Percentiles rank a stretch among this genome's conserved stretches.
phyloP scores from a whole-genome alignment of 108 stramenopile species.

The Skeletonema marinoi region DNA sequence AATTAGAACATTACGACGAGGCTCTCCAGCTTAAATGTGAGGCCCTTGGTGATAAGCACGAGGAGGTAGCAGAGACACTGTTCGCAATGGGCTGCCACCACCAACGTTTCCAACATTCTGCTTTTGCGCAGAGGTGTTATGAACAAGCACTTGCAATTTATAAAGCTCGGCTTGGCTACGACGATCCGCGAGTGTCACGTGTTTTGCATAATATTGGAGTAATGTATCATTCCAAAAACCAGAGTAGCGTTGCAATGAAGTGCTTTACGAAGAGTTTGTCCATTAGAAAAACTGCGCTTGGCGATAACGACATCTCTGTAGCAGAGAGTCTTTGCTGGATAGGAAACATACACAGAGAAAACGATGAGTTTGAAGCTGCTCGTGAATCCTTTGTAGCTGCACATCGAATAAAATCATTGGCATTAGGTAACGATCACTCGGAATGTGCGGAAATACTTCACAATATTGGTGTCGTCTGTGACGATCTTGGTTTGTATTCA shows the following conservation, averaged over 20 bases:
- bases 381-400: slow-evolving; percentile 45
- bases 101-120: slow-evolving; percentile 35
- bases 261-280: slow-evolving; percentile 48
- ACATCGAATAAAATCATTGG: slow-evolving; percentile 35
- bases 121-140: slow-evolving; percentile 48
- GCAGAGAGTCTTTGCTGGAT: slow-evolving; percentile 60
- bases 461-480: slow-evolving; percentile 53
- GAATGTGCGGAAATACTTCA: slow-evolving; percentile 53
- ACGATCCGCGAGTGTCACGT: slow-evolving; percentile 36
- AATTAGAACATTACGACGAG: slow-evolving; percentile 53
- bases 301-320: slow-evolving; percentile 35
- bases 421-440: slow-evolving; percentile 38
- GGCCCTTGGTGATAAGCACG: slow-evolving; percentile 38
- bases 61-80: slow-evolving; percentile 52
- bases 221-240: slow-evolving; percentile 36
- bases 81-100: slow-evolving; percentile 46
- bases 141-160: slow-evolving; percentile 53
- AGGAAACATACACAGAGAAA: slow-evolving; percentile 59
- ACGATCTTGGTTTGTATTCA: slow-evolving; percentile 39
- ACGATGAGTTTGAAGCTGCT: slow-evolving; percentile 36
- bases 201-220: slow-evolving; percentile 55
- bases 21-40: slow-evolving; percentile 46
- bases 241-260: slow-evolving; percentile 42
- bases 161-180: slow-evolving; percentile 38
- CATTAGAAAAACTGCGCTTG: slow-evolving; percentile 25